phyloP scores from a whole-genome alignment of 805 yeast species.

The Hanseniaspora lindneri region DNA sequence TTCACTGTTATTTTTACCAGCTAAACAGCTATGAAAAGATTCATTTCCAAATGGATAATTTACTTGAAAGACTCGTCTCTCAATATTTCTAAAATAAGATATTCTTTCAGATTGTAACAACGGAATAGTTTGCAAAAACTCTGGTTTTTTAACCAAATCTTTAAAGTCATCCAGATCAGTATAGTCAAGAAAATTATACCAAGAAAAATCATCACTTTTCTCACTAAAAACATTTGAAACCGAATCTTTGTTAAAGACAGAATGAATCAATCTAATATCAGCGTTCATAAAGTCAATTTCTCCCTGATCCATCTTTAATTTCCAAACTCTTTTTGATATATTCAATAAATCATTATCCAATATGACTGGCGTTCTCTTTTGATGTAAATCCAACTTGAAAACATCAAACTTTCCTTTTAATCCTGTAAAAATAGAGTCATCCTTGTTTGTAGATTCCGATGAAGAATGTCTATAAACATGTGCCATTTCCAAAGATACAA shows the following conservation, averaged over 20 bases:
- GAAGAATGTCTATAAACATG: conserved; percentile 52
- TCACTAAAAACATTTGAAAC: conserved; percentile 27
- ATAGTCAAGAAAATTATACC: conserved; percentile 72
- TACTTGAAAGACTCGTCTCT: conserved; percentile 34
- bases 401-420: conserved; percentile 43
- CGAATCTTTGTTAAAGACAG: conserved; percentile 49
- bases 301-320: conserved; percentile 51
- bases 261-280: conserved; percentile 56
- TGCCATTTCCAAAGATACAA: conserved; percentile 56
- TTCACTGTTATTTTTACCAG: conserved; percentile 44
- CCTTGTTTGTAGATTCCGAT: neutral
- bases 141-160: conserved; percentile 32
- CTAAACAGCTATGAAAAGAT: conserved; percentile 41
- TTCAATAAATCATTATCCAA: conserved; percentile 37
- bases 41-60: conserved; percentile 50
- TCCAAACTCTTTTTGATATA: conserved; percentile 35
- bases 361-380: conserved; percentile 34
- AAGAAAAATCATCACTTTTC: conserved; percentile 23
- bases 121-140: conserved; percentile 35
- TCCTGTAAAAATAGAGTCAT: conserved; percentile 39
- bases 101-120: conserved; percentile 45
- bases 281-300: conserved; percentile 58
- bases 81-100: conserved; percentile 46
- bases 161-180: conserved; percentile 51
- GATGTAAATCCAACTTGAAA: conserved; percentile 53